Evolutionary conservation across 2,329 filamentous ascomycete species (phyloP).

Genomic region (Aureobasidium namibiae): DNA sequence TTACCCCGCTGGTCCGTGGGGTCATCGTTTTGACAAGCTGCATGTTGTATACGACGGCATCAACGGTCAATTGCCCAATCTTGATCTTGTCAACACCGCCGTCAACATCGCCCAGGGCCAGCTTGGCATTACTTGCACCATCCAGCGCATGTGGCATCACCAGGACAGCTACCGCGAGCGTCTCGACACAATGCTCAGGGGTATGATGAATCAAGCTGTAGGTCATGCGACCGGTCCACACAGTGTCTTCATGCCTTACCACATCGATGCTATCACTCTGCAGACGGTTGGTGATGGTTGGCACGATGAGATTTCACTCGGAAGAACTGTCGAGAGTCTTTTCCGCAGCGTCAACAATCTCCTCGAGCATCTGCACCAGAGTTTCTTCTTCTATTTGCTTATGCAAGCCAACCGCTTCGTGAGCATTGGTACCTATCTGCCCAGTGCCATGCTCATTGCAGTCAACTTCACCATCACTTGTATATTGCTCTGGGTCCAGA

Average conservation of each 20-base stretch:
- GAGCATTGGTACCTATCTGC: conserved; percentile 94
- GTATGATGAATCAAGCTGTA: conserved; percentile 85
- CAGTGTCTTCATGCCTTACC: conserved; percentile 94
- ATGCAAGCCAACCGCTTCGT: conserved; percentile 90
- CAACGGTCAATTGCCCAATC: conserved; percentile 90
- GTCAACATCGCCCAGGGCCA: conserved; percentile 80
- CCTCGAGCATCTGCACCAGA: conserved; percentile 93
- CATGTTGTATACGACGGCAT: conserved; percentile 92
- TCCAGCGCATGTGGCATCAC: conserved; percentile 81
- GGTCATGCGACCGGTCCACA: conserved; percentile 86
- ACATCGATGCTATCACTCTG: conserved; percentile 90
- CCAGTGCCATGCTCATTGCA: conserved; percentile 93
- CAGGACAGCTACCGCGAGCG: conserved; percentile 71
- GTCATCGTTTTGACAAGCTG: conserved; percentile 74
- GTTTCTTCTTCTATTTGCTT: conserved; percentile 97
- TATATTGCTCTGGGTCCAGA: conserved; percentile 87
- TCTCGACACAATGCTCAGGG: conserved; percentile 78
- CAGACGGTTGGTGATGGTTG: conserved; percentile 85
- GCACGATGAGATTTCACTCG: conserved; percentile 97
- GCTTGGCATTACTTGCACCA: conserved; percentile 75
- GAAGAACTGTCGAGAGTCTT: conserved; percentile 78
- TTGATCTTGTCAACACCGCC: conserved; percentile 92
- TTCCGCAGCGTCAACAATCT: conserved; percentile 94
- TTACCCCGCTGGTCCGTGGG: conserved; percentile 62
- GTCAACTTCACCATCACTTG: conserved; percentile 94